Percentiles rank a stretch among this genome's conserved stretches.
Conservation (phyloP, 78 protist species). For the Dictyostelium firmibasis region DNA sequence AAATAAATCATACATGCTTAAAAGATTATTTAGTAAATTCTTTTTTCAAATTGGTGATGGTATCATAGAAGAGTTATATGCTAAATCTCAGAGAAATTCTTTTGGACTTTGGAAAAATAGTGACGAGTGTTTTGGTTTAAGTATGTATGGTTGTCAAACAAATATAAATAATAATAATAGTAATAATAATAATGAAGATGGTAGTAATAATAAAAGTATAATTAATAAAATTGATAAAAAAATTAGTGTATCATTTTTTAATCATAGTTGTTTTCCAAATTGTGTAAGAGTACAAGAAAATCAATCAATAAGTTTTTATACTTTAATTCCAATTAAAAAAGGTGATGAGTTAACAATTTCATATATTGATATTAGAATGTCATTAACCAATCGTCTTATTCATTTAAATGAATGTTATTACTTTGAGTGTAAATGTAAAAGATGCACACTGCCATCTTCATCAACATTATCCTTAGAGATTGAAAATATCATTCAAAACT, state of each 20-base stretch:
- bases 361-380: neutral
- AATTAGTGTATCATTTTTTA: conserved; percentile 19
- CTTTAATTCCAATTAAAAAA: neutral
- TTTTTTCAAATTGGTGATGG: neutral
- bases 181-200: too few species aligned
- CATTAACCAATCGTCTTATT: neutral
- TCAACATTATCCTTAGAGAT: neutral
- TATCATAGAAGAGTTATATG: neutral
- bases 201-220: too few species aligned
- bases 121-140: conserved; percentile 9
- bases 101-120: conserved; percentile 59
- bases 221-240: neutral
- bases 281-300: conserved; percentile 23
- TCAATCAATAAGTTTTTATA: neutral
- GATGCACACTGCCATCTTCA: neutral
- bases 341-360: conserved; percentile 23
- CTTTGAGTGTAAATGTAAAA: conserved; percentile 31
- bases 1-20: neutral
- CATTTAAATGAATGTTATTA: neutral
- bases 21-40: conserved; percentile 5
- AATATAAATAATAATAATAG: too few species aligned
- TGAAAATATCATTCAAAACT: neutral
- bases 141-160: conserved; percentile 1
- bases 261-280: conserved; percentile 69
- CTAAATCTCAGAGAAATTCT: conserved; percentile 37